Percentiles rank a stretch among this genome's conserved stretches.
Evolutionary conservation across 768 basidiomycete species (phyloP).

Genomic region (Xerocomus brunneocitrinus): DNA sequence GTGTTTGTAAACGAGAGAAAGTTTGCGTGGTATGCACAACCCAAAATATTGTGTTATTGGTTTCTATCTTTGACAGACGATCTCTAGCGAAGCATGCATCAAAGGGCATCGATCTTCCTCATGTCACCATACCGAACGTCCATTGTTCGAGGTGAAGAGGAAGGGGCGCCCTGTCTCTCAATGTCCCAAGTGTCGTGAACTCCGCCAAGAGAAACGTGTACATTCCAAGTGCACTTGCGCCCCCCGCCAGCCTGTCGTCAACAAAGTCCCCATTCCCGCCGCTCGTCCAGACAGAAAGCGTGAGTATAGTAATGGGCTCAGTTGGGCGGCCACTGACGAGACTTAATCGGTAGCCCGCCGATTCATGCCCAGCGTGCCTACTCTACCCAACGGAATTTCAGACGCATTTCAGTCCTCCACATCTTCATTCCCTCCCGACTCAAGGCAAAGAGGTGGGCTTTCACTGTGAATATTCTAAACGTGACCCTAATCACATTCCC

Average conservation of each 20-base stretch:
- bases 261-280: slow-evolving; percentile 31
- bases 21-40: slow-evolving; percentile 60
- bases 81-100: slow-evolving; percentile 79
- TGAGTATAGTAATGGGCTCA: slow-evolving; percentile 11
- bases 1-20: slow-evolving; percentile 73
- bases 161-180: slow-evolving; percentile 91
- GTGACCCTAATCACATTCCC: slow-evolving; percentile 4
- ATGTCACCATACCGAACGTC: slow-evolving; percentile 82
- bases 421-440: slow-evolving; percentile 34
- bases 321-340: slow-evolving; percentile 15
- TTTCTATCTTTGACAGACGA: slow-evolving; percentile 10
- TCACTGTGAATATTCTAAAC: neutral
- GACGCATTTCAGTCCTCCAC: slow-evolving; percentile 40
- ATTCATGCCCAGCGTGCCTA: slow-evolving; percentile 66
- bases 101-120: slow-evolving; percentile 91
- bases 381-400: slow-evolving; percentile 69
- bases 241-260: slow-evolving; percentile 30
- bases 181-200: slow-evolving; percentile 78
- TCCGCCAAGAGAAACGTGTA: slow-evolving; percentile 73
- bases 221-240: slow-evolving; percentile 81
- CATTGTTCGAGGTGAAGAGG: slow-evolving; percentile 90
- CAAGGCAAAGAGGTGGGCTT: slow-evolving; percentile 47
- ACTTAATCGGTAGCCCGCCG: slow-evolving; percentile 46
- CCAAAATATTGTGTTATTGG: neutral
- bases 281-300: slow-evolving; percentile 32